Conservation (phyloP, 768 basidiomycete genomes). For the Hericium erinaceus region DNA sequence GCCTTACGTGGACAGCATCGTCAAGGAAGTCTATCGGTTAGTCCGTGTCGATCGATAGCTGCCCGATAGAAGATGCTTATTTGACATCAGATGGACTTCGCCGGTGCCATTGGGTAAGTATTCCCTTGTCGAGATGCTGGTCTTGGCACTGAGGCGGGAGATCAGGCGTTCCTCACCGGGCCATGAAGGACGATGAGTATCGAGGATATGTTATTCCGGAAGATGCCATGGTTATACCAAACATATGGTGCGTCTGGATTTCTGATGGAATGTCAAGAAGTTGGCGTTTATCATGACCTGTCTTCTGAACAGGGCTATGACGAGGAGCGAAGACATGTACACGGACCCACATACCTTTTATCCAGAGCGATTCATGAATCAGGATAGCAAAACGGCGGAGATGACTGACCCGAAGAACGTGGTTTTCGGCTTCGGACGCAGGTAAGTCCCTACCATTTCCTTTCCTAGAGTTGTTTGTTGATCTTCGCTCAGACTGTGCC, state of each 20-base stretch:
- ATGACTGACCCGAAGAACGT: constrained; percentile 9
- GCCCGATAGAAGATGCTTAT: background rate
- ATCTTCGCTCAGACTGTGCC: constrained; percentile 6
- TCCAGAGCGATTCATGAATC: constrained; percentile 14
- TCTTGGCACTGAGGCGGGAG: background rate
- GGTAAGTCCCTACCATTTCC: constrained; percentile 1
- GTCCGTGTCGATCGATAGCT: background rate
- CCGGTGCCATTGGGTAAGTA: constrained; percentile 13
- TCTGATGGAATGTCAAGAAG: background rate
- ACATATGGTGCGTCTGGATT: constrained; percentile 11
- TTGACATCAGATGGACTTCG: constrained; percentile 8
- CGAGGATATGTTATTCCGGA: constrained; percentile 13
- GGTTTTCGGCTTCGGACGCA: constrained; percentile 15
- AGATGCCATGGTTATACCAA: constrained; percentile 11
- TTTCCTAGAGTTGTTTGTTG: too few relatives aligned
- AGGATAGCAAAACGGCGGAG: background rate
- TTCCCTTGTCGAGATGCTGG: background rate
- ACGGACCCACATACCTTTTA: constrained; percentile 4
- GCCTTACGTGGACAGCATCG: constrained; percentile 17
- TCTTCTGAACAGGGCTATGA: constrained; percentile 11
- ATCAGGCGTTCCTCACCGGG: constrained; percentile 14
- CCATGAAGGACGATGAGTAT: constrained; percentile 13
- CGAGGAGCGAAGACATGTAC: constrained; percentile 10
- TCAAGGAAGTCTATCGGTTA: constrained; percentile 16
- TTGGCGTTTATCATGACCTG: background rate